phyloP scores from a whole-genome alignment of 129 eudicot species.

The Helichrysum umbraculigerum region DNA sequence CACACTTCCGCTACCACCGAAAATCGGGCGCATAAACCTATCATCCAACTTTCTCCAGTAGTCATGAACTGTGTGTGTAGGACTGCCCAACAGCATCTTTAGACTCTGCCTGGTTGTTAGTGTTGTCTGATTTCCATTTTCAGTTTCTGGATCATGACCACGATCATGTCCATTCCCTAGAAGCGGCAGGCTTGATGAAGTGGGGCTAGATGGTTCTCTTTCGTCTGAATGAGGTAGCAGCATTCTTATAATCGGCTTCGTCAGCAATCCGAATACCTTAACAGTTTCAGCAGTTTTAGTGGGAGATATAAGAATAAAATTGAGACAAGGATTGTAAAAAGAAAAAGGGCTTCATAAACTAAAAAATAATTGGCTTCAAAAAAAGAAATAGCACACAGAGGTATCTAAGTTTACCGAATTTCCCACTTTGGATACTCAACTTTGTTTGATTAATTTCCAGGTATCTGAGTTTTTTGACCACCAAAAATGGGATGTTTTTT shows the following conservation, averaged over 20 bases:
- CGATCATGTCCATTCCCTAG: conserved; percentile 30
- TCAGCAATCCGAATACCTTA: conserved; percentile 76
- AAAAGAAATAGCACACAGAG: background rate
- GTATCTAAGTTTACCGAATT: background rate
- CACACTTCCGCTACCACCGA: conserved; percentile 64
- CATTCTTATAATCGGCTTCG: conserved; percentile 55
- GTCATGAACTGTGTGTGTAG: conserved; percentile 56
- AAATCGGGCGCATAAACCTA: conserved; percentile 59
- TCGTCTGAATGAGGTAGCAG: conserved; percentile 38
- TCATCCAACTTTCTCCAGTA: conserved; percentile 76
- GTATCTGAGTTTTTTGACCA: background rate
- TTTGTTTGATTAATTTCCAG: background rate
- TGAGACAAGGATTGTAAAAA: too few species aligned
- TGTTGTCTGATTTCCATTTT: conserved; percentile 8
- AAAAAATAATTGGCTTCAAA: background rate
- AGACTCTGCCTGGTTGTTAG: conserved; percentile 34
- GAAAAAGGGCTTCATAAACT: background rate
- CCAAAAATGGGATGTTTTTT: background rate
- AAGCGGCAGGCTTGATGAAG: conserved; percentile 43
- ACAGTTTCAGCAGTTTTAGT: background rate
- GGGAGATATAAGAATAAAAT: too few species aligned
- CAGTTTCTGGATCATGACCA: conserved; percentile 37
- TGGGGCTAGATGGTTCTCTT: conserved; percentile 56
- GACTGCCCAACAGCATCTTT: conserved; percentile 48
- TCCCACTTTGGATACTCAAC: background rate